These are phyloP conservation scores for Penicillium argentinense DNA, from an alignment of 495 filamentous ascomycete genomes.

Conservation along the genomic window DNA sequence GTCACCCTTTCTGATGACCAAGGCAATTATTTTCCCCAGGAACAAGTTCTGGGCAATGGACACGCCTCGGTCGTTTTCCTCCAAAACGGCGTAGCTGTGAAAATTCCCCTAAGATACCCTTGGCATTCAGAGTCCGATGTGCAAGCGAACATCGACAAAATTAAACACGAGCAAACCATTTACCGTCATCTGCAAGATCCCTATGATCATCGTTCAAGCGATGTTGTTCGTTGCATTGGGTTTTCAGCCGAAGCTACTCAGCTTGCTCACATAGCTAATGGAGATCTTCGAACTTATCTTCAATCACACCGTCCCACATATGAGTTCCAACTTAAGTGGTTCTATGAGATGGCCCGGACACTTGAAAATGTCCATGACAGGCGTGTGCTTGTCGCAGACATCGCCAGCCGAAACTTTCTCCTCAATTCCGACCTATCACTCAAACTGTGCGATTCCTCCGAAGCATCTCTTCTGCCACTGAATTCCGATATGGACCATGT, in stretches of 20 bases:
- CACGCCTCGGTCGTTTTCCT: slow-evolving; percentile 21
- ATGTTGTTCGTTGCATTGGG: slow-evolving; percentile 20
- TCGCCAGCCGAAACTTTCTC: slow-evolving; percentile 29
- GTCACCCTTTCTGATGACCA: no score
- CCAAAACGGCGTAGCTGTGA: slow-evolving; percentile 21
- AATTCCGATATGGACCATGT: slow-evolving; percentile 25
- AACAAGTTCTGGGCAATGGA: slow-evolving; percentile 20
- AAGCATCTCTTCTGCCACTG: slow-evolving; percentile 26
- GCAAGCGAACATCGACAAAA: slow-evolving; percentile 15
- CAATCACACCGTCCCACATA: slow-evolving; percentile 13
- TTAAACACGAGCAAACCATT: slow-evolving; percentile 27
- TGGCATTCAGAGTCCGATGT: slow-evolving; percentile 24
- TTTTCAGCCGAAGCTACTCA: slow-evolving; percentile 18
- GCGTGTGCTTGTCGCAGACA: slow-evolving; percentile 31
- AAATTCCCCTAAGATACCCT: slow-evolving; percentile 18
- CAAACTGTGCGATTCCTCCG: slow-evolving; percentile 32
- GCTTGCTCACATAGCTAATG: slow-evolving; percentile 26
- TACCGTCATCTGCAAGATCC: slow-evolving; percentile 20
- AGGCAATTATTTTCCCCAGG: no score
- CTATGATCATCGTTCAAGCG: slow-evolving; percentile 12
- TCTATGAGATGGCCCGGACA: slow-evolving; percentile 26
- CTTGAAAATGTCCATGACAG: slow-evolving; percentile 25
- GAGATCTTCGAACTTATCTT: slow-evolving; percentile 28
- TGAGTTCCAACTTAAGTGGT: slow-evolving; percentile 27
- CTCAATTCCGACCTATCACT: slow-evolving; percentile 29